Evolutionary conservation across 148 eudicot genomes (phyloP).

Genomic region (Vaccinium vitisidaea): DNA sequence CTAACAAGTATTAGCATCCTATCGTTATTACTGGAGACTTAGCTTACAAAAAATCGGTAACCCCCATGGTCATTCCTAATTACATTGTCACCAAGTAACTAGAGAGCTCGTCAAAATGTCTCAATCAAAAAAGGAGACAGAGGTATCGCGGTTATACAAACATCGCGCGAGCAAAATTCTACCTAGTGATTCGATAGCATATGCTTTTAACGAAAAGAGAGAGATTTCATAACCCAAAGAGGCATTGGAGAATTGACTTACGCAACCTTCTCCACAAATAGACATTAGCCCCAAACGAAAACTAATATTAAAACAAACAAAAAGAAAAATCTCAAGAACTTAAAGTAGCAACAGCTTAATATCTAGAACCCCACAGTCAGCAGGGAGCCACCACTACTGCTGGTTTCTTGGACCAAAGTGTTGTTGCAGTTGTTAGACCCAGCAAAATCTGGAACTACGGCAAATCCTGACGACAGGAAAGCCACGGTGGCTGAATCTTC

Average conservation of each 20-base stretch:
- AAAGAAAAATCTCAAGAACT: background rate
- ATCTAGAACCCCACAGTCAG: constrained; percentile 71
- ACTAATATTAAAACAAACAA: background rate
- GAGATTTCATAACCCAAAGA: background rate
- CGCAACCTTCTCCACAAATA: background rate
- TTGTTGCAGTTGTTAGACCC: constrained; percentile 11
- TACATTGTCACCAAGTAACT: too few relatives aligned
- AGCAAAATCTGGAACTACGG: constrained; percentile 42
- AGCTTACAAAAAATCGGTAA: too few relatives aligned
- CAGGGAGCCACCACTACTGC: constrained; percentile 36
- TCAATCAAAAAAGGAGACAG: too few relatives aligned
- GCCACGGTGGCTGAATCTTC: constrained; percentile 52
- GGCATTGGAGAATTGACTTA: background rate
- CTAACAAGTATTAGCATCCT: too few relatives aligned
- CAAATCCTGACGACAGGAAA: constrained; percentile 70
- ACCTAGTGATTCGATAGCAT: background rate
- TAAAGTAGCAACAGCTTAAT: background rate
- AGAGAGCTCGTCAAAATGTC: too few relatives aligned
- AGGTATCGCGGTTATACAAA: background rate
- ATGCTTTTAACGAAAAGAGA: background rate
- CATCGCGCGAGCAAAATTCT: background rate
- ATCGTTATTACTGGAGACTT: too few relatives aligned
- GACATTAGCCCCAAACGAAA: background rate
- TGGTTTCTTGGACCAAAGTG: background rate
- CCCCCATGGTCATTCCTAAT: too few relatives aligned